Evolutionary conservation across 2,329 filamentous ascomycete species (phyloP), one percentile per base, ranked within the genome.

Genomic region (Fusarium sp.): DNA sequence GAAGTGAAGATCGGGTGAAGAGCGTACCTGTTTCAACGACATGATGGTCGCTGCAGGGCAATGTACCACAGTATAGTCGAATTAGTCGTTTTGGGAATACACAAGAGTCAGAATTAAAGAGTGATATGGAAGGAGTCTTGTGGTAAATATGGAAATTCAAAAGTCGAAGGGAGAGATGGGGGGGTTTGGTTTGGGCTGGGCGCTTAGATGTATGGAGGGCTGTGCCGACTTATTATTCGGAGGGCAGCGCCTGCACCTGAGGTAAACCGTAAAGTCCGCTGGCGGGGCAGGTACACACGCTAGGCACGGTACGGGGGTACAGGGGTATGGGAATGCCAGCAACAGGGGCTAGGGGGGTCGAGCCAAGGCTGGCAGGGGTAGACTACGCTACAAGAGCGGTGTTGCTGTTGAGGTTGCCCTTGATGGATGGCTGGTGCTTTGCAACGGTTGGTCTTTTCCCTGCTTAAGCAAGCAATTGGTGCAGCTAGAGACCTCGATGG

Each of bases 11-110:
- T 32, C 30, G 32, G 50, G 42, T 44, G 49, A 49, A 15, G n/a
- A 57, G 77, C 81, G 66, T 81, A 89, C 87, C 82, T 88, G 87
- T 82, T 89, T 89, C 75, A 89, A 81, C 71, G 87, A 89, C 87
- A 89, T 89, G 74, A 68, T 78, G 75, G 78, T 73, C 73, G 72
- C 68, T 67, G 64, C 72, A 66, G 68, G 72, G 57, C 64, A 70
- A 43, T 63, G 46, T 60, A 68, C 74, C 63, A 66, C 73, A 70
- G 60, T 53, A 70, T 63, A 68, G 42, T 40, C 6, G 14, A 45
- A 40, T 32, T 51, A 5, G 30, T 32, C 11, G 54, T 51, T 43
- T 63, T 25, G 53, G 40, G 45, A 62, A 40, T 44, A 63, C 27
- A 59, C 30, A 40, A 60, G 43, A 32, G 27, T 50, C 25, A 49